These are phyloP conservation scores for Talaromyces sp. DNA, from an alignment of 2,329 filamentous ascomycete species.

Conservation along the genomic window DNA sequence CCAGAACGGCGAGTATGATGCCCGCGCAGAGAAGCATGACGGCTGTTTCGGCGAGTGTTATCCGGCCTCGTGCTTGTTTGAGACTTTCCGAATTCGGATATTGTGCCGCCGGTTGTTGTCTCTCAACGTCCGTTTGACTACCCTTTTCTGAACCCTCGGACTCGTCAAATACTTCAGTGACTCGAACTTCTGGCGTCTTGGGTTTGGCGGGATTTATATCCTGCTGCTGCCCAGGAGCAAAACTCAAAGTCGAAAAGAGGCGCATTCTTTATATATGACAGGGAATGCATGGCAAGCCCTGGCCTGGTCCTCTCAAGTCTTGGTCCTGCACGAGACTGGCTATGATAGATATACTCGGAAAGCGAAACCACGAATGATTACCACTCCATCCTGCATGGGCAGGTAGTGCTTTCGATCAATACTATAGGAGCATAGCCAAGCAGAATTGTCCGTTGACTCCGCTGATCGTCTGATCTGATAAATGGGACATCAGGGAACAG, in stretches of 20 bases:
- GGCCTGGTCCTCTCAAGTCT: not conserved
- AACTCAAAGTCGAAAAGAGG: not conserved
- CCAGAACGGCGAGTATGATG: not conserved
- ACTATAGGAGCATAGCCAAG: not conserved
- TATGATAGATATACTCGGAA: not conserved
- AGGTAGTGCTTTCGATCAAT: not conserved
- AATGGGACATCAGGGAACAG: not conserved
- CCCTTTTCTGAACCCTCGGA: not conserved
- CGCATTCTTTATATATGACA: constrained; percentile 9
- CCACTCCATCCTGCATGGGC: not conserved
- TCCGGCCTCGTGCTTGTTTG: not conserved
- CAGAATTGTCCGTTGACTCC: not conserved
- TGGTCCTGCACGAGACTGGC: not conserved
- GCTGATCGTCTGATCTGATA: not conserved
- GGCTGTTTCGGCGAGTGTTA: not conserved
- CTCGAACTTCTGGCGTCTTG: not conserved
- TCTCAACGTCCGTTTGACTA: not conserved
- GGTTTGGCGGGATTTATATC: not conserved
- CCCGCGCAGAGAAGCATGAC: not conserved
- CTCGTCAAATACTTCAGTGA: not conserved
- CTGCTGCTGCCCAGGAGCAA: not conserved
- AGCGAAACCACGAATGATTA: not conserved
- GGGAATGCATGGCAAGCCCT: constrained; percentile 10
- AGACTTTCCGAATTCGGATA: not conserved
- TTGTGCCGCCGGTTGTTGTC: not conserved